Base-by-base conservation (phyloP, 2,329 filamentous ascomycete genomes). In the Thielaviopsis populi region DNA sequence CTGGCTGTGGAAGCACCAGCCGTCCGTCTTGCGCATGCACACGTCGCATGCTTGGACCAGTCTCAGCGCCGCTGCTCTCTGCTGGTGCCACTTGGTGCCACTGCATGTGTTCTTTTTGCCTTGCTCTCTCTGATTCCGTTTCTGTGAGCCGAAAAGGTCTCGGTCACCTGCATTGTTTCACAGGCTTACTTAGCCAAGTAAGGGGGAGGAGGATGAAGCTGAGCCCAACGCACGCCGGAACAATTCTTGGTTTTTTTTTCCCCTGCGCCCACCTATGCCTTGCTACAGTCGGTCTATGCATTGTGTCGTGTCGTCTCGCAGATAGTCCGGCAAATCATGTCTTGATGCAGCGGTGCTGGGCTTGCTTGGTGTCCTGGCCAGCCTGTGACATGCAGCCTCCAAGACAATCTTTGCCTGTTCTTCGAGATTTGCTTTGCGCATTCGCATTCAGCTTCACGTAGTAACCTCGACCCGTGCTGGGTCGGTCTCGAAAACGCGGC, bases 81-180 rank as follows among this genome's bases (percentile, higher is more conserved):
- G 19, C 46, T 50, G 19, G n/a, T 19, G n/a, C n/a, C n/a, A n/a
- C n/a, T 10, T 50, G 46, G 22, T 24, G 27, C 46, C n/a, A 22
- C 59, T 13, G 30, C 24, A 17, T 30, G 50, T 30, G 43, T 22
- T 33, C 30, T 27, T 48, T 2, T 27, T 50, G 19, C 46, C 22
- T 50, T 50, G 46, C 15, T 27, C 27, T 22, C 46, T 50, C 15
- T 50, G 24, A 11, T 27, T 50, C 15, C 27, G 41, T 50, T 50
- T 37, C 33, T 5, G 42, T 27, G 41, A 61, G 27, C 59, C 59
- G 59, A 61, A 48, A 37, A 33, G 30, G 59, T 61, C 59, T 61
- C 59, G 42, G 59, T 46, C 43, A 27, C 15, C n/a, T 48, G 59
- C 59, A 61, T 61, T 6, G 59, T 61, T 61, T 37, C 42, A 61